These are phyloP conservation scores for Neurospora sp. DNA, from an alignment of 495 filamentous ascomycete genomes.

Conservation along the genomic window DNA sequence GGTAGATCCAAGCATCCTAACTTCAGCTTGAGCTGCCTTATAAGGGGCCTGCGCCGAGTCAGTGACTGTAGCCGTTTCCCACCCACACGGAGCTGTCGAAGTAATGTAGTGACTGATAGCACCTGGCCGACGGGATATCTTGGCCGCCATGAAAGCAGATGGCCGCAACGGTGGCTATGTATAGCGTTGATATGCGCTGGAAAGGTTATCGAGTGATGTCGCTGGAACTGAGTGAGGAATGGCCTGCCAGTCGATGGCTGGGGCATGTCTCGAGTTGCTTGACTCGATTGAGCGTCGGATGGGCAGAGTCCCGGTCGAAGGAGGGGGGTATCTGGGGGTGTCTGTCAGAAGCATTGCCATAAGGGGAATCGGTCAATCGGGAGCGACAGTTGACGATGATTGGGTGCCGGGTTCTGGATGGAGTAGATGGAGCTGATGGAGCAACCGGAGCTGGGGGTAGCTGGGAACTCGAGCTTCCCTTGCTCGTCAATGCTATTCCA, in stretches of 20 bases:
- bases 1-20: neutral
- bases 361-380: conserved; percentile 1
- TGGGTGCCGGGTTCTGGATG: conserved; percentile 9
- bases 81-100: neutral
- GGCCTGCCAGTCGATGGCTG: neutral
- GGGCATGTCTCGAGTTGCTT: conserved; percentile 6
- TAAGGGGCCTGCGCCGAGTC: neutral
- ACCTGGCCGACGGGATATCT: neutral
- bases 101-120: neutral
- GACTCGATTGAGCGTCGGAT: conserved; percentile 20
- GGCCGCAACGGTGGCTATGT: neutral
- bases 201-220: neutral
- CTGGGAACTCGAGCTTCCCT: conserved; percentile 14
- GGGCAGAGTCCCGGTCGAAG: conserved; percentile 5
- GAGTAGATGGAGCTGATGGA: neutral
- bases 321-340: conserved; percentile 10
- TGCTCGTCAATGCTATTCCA: neutral
- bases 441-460: conserved; percentile 8
- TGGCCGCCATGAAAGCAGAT: neutral
- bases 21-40: neutral
- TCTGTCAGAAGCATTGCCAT: neutral
- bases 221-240: neutral
- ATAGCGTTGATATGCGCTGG: neutral
- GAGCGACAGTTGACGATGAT: conserved; percentile 7
- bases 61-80: neutral